A percentile compares a stretch with the other conserved stretches of the same genome.
phyloP scores from a whole-genome alignment of 257 asterid genomes.

The Apocynum venetum region DNA sequence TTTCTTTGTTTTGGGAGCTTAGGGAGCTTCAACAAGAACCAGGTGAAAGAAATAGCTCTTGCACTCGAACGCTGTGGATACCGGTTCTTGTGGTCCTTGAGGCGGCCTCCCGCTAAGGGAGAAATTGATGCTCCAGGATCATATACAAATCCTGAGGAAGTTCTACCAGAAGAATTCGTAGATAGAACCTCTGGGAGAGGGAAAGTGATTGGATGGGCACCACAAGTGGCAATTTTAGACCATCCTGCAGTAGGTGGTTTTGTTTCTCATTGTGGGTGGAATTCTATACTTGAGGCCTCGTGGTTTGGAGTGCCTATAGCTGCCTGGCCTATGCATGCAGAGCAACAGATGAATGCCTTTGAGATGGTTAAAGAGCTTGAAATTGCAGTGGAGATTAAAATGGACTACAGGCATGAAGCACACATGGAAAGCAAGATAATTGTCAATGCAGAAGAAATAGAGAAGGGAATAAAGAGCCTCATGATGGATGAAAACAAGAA shows the following conservation, averaged over 20 bases:
- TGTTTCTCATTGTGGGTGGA: constrained; percentile 34
- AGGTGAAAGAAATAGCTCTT: constrained; percentile 23
- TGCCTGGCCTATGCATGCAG: constrained; percentile 34
- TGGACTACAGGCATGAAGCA: constrained; percentile 26
- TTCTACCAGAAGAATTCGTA: constrained; percentile 27
- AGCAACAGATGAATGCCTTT: constrained; percentile 32
- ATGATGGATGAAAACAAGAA: constrained; percentile 13
- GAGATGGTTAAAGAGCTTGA: constrained; percentile 24
- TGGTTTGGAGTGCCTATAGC: constrained; percentile 35
- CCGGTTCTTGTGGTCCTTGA: constrained; percentile 25
- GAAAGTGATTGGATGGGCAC: constrained; percentile 32
- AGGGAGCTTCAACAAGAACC: constrained; percentile 22
- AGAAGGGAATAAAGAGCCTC: constrained; percentile 15
- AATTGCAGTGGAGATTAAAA: constrained; percentile 17
- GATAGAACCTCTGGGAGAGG: constrained; percentile 17
- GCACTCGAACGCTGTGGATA: constrained; percentile 22
- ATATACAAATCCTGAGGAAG: constrained; percentile 17
- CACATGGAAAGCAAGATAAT: constrained; percentile 11
- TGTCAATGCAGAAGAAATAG: constrained; percentile 22
- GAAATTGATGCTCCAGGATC: constrained; percentile 4
- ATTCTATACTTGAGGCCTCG: constrained; percentile 22
- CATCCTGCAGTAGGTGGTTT: constrained; percentile 31
- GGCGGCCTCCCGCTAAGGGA: constrained; percentile 14
- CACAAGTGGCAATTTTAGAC: constrained; percentile 22
- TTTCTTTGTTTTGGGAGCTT: constrained; percentile 28